phyloP scores from a whole-genome alignment of 495 filamentous ascomycete genomes.

The Penicillium longicatenatum region DNA sequence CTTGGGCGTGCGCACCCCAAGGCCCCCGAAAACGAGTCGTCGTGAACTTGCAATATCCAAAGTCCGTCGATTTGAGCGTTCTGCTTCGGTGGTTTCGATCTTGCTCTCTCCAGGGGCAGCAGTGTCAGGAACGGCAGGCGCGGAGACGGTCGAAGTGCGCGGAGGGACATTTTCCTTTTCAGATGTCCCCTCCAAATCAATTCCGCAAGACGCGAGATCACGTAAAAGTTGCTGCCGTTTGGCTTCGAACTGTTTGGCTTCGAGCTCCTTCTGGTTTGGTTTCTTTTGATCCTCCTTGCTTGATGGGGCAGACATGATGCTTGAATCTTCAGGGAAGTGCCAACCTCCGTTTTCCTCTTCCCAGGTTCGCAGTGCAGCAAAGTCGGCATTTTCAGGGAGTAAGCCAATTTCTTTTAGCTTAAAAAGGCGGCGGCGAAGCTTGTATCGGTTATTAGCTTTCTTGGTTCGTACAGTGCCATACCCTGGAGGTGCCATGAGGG shows the following conservation, averaged over 20 bases:
- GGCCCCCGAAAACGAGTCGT: constrained; percentile 69
- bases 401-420: constrained; percentile 53
- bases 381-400: constrained; percentile 49
- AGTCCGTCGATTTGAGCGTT: constrained; percentile 39
- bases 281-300: constrained; percentile 23
- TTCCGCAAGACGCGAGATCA: constrained; percentile 52
- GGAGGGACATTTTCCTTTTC: constrained; percentile 41
- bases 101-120: constrained; percentile 13
- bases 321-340: constrained; percentile 25
- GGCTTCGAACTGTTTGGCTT: constrained; percentile 47
- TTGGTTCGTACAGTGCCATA: constrained; percentile 53
- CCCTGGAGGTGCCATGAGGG: constrained; percentile 34
- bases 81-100: constrained; percentile 28
- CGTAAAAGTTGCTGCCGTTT: constrained; percentile 53
- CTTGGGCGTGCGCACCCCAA: constrained; percentile 69
- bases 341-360: constrained; percentile 32
- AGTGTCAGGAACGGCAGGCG: constrained; percentile 8
- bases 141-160: constrained; percentile 8
- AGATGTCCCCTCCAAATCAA: constrained; percentile 44
- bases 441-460: constrained; percentile 56
- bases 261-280: constrained; percentile 32
- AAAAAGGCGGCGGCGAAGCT: constrained; percentile 46
- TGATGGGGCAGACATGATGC: constrained; percentile 10
- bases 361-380: constrained; percentile 47
- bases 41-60: constrained; percentile 67